Evolutionary conservation across 1,284 basidiomycete genomes (phyloP).

Genomic region (Hortiboletus rubellus): DNA sequence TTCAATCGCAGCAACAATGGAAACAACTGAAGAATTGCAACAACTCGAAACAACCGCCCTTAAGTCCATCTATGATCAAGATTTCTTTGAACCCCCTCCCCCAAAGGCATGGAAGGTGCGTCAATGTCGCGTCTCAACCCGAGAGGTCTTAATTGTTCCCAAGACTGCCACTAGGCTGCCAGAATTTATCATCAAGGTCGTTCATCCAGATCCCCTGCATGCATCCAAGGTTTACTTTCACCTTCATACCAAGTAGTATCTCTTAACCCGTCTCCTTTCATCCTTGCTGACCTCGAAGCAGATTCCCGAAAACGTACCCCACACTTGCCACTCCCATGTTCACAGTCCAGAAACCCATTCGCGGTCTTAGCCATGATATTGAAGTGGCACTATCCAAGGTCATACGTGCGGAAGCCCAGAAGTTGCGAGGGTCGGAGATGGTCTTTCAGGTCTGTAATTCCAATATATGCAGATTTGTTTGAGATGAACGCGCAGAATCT

Average conservation of each 20-base stretch:
- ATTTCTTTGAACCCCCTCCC: conserved; percentile 70
- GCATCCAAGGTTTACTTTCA: conserved; percentile 59
- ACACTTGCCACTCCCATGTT: conserved; percentile 64
- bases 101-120: conserved; percentile 78
- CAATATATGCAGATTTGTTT: not conserved
- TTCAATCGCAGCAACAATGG: conserved; percentile 45
- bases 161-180: conserved; percentile 66
- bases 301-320: conserved; percentile 79
- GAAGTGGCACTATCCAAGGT: conserved; percentile 53
- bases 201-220: conserved; percentile 57
- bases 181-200: conserved; percentile 71
- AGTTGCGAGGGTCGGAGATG: conserved; percentile 64
- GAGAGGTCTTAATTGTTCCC: conserved; percentile 8
- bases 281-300: conserved; percentile 28
- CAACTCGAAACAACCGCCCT: conserved; percentile 73
- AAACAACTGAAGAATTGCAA: conserved; percentile 69
- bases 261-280: not conserved
- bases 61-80: conserved; percentile 73
- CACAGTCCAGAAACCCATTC: conserved; percentile 61
- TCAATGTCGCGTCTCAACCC: conserved; percentile 11
- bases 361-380: conserved; percentile 55
- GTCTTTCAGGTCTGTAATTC: conserved; percentile 60
- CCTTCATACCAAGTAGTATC: conserved; percentile 62
- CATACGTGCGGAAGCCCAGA: conserved; percentile 63
- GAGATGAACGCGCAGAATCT: not conserved